Base-by-base conservation (phyloP, 1,139 yeast species). In the Komagataea norvegica region DNA sequence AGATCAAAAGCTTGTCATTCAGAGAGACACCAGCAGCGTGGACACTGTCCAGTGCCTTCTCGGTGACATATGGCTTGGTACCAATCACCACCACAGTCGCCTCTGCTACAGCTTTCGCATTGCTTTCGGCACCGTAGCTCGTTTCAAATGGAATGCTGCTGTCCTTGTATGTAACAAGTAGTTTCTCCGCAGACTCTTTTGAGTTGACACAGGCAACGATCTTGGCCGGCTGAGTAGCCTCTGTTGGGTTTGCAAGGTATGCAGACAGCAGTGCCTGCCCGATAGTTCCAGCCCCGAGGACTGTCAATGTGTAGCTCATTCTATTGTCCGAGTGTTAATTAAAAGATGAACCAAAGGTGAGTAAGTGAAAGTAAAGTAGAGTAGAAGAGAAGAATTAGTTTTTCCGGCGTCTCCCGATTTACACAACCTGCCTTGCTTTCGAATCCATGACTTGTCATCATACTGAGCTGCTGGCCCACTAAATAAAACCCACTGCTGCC, bases 221-320 rank as follows among this genome's bases (percentile, higher is more conserved):
- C 53, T 70, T 74, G 25, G 70, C 60, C 22, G 97, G 97, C 52
- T 68, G 52, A 63, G 54, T 48, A 13, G 52, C 51, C 19, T 56
- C 54, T 31, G 55, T 60, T 32, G 67, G 62, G n/a, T 68, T 62
- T 32, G 67, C 64, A 42, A 75, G 70, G 37, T 89, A 82, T 16
- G 97, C 95, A 13, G 87, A 72, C 28, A 85, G 73, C 33, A 91
- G 87, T n/a, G 98, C 96, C 23, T 93, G 83, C 42, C 98, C 97
- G 91, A 91, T 86, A 40, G 86, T 89, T 41, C 99, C 99, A 53
- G 95, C 79, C 31, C 96, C 99, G 41, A 91, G 70, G 20, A 91
- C 80, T 14, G 93, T 74, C 40, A 91, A 66, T 4, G 91, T 83
- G 49, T 62, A 63, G 2, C 31, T 21, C 36, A 33, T 33, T 15